phyloP scores from a whole-genome alignment of 768 basidiomycete species.

The Lactifluus volemus region DNA sequence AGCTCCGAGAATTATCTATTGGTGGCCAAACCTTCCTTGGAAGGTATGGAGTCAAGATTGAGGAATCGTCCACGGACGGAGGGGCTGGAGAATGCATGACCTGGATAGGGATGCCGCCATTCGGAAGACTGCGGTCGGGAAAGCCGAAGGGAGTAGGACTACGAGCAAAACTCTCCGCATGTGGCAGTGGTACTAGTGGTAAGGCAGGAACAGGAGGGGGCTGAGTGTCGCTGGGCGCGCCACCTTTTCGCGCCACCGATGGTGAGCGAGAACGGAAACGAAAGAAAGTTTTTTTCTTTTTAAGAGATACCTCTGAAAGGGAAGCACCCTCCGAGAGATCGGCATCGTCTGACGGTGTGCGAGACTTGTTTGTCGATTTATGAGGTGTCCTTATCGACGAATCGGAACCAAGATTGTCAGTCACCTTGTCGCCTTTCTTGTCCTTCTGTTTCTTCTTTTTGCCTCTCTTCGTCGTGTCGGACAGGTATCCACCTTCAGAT shows the following conservation, averaged over 20 bases:
- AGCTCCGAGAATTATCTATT: background rate
- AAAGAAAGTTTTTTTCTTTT: conserved; percentile 25
- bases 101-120: background rate
- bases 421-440: conserved; percentile 15
- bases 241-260: conserved; percentile 3
- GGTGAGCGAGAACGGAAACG: conserved; percentile 13
- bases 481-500: conserved; percentile 27
- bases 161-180: conserved; percentile 4
- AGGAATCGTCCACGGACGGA: background rate
- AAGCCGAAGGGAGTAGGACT: background rate
- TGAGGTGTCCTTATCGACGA: background rate
- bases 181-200: background rate
- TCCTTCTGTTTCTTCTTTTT: conserved; percentile 18
- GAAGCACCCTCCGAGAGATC: conserved; percentile 28
- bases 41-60: background rate
- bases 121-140: background rate
- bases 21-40: background rate
- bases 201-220: conserved; percentile 16
- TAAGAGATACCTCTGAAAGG: conserved; percentile 25
- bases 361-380: conserved; percentile 20
- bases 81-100: background rate
- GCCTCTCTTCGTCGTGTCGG: conserved; percentile 14
- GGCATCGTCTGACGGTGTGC: background rate
- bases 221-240: background rate
- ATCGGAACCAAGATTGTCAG: background rate